phyloP scores from a whole-genome alignment of 345 rosid species.

The Eucalyptus dawsonii region DNA sequence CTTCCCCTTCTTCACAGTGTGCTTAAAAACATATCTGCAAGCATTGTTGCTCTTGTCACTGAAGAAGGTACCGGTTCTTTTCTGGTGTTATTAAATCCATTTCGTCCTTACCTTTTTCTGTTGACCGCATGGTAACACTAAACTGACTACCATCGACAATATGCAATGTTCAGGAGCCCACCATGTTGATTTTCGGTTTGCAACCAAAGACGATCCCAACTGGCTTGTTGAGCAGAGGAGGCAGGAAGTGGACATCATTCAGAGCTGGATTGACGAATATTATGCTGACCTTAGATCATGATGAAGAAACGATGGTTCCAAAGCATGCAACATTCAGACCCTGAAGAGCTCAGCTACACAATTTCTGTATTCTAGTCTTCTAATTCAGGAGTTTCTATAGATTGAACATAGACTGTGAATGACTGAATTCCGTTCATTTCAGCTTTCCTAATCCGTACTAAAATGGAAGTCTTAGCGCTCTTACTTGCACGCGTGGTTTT shows the following conservation, averaged over 20 bases:
- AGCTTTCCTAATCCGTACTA: not conserved
- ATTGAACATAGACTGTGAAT: not conserved
- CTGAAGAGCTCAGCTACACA: not conserved
- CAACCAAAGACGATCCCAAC: constrained; percentile 40
- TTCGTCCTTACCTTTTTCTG: not conserved
- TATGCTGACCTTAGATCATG: constrained; percentile 17
- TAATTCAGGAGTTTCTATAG: not conserved
- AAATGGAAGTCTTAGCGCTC: not conserved
- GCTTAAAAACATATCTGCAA: constrained; percentile 57
- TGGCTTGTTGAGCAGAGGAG: constrained; percentile 55
- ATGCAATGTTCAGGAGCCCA: constrained; percentile 42
- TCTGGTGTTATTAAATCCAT: not conserved
- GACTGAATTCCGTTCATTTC: not conserved
- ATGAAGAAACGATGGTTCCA: not conserved
- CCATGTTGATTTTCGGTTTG: constrained; percentile 50
- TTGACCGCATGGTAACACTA: not conserved
- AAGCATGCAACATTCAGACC: not conserved
- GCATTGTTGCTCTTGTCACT: constrained; percentile 51
- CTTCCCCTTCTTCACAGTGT: constrained; percentile 19
- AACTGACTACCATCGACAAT: not conserved
- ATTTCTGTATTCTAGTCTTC: not conserved
- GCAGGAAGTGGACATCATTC: constrained; percentile 49
- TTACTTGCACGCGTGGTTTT: not conserved
- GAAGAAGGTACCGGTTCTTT: constrained; percentile 24
- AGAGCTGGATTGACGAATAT: constrained; percentile 43